phyloP scores from a whole-genome alignment of 371 early-diverging fungal genomes.

The Mucor mucedo region DNA sequence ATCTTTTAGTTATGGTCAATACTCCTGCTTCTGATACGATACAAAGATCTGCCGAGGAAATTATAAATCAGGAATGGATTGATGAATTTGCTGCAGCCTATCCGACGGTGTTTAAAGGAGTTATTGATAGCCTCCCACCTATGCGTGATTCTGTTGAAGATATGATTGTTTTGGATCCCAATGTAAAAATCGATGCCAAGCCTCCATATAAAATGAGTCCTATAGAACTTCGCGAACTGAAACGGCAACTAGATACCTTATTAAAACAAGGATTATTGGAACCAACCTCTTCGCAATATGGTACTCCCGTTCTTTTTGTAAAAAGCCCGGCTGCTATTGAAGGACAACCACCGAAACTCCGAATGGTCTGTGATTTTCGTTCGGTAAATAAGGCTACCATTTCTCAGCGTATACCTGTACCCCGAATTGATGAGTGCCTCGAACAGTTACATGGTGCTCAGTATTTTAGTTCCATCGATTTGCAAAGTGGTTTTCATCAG shows the following conservation, averaged over 20 bases:
- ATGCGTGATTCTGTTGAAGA: conserved; percentile 20
- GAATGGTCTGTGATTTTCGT: conserved; percentile 47
- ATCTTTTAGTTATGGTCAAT: neutral
- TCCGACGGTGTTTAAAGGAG: conserved; percentile 1
- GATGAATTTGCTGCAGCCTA: conserved; percentile 3
- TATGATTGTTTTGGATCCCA: conserved; percentile 22
- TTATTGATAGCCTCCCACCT: conserved; percentile 10
- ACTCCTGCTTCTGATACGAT: too few relatives aligned
- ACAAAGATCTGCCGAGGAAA: neutral
- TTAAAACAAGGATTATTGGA: conserved; percentile 18
- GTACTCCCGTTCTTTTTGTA: conserved; percentile 48
- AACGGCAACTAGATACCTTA: conserved; percentile 37
- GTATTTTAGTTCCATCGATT: too few relatives aligned
- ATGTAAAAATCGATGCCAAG: conserved; percentile 11
- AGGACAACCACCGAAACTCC: conserved; percentile 32
- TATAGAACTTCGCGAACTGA: conserved; percentile 37
- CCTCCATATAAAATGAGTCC: conserved; percentile 37
- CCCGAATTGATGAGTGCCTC: too few relatives aligned
- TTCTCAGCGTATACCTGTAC: too few relatives aligned
- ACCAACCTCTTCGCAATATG: conserved; percentile 43
- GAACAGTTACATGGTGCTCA: too few relatives aligned
- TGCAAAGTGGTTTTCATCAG: too few relatives aligned
- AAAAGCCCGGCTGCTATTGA: conserved; percentile 25
- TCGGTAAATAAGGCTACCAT: too few relatives aligned
- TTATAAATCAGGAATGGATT: neutral